Evolutionary conservation across 371 early-diverging fungal genomes (phyloP).

Genomic region (Lichtheimia ramosa): DNA sequence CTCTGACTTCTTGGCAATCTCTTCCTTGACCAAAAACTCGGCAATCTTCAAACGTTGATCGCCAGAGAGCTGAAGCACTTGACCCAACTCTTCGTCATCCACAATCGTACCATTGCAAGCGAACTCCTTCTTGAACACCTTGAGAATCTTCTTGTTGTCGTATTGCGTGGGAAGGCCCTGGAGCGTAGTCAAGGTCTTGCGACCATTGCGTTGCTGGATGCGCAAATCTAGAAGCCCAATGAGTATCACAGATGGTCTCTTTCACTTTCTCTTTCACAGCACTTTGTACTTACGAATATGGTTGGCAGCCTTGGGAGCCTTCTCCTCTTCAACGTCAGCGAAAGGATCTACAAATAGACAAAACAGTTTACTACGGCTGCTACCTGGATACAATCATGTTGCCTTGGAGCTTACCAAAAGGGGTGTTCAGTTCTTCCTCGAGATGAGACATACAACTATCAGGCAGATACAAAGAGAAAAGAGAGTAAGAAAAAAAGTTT

Average conservation of each 20-base stretch:
- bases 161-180: constrained; percentile 82
- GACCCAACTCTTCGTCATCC: constrained; percentile 87
- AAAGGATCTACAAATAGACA: constrained; percentile 68
- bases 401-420: constrained; percentile 16
- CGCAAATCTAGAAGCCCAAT: constrained; percentile 77
- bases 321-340: constrained; percentile 76
- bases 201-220: constrained; percentile 96
- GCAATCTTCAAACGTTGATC: constrained; percentile 91
- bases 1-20: constrained; percentile 80
- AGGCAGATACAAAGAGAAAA: not conserved
- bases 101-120: constrained; percentile 96
- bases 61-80: constrained; percentile 93
- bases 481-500: not conserved
- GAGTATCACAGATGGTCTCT: not conserved
- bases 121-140: constrained; percentile 95
- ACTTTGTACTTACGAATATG: constrained; percentile 78
- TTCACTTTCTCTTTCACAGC: not conserved
- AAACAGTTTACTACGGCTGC: not conserved
- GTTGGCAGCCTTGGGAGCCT: constrained; percentile 49
- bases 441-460: constrained; percentile 15
- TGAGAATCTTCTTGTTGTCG: constrained; percentile 88
- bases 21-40: constrained; percentile 74
- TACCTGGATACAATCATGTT: not conserved
- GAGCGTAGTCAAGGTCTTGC: constrained; percentile 94
- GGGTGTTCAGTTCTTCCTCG: constrained; percentile 26